Evolutionary conservation across 345 rosid species (phyloP).

Genomic region (Populus tremula): DNA sequence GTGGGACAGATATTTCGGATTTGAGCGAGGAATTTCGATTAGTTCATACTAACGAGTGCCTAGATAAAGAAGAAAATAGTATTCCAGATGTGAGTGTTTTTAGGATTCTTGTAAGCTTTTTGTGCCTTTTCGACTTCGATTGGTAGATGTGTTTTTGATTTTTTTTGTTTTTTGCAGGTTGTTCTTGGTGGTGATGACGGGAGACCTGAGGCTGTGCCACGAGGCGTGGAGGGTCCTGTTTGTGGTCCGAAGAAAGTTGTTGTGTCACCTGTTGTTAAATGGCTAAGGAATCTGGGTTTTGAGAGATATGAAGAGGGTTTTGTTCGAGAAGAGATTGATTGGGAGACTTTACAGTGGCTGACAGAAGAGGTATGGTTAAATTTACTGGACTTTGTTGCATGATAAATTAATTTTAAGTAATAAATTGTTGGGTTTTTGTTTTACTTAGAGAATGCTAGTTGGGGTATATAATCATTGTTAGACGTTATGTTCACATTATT

Average conservation of each 20-base stretch:
- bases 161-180: constrained; percentile 35
- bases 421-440: neutral
- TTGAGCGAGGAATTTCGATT: constrained; percentile 61
- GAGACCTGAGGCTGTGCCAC: constrained; percentile 20
- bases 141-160: neutral
- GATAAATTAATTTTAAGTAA: neutral
- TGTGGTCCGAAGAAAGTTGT: constrained; percentile 35
- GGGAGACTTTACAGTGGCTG: constrained; percentile 77
- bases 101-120: neutral
- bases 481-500: no score
- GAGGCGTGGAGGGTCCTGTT: constrained; percentile 36
- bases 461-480: neutral
- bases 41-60: constrained; percentile 74
- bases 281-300: constrained; percentile 61
- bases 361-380: constrained; percentile 68
- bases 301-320: constrained; percentile 66
- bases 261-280: constrained; percentile 61
- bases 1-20: constrained; percentile 64
- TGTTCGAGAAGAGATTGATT: constrained; percentile 78
- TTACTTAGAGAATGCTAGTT: neutral
- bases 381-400: neutral
- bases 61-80: constrained; percentile 48
- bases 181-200: constrained; percentile 17
- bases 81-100: constrained; percentile 42
- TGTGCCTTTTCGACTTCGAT: neutral